Conservation (phyloP, 345 rosid genomes). For the Melastoma malabathricum region DNA sequence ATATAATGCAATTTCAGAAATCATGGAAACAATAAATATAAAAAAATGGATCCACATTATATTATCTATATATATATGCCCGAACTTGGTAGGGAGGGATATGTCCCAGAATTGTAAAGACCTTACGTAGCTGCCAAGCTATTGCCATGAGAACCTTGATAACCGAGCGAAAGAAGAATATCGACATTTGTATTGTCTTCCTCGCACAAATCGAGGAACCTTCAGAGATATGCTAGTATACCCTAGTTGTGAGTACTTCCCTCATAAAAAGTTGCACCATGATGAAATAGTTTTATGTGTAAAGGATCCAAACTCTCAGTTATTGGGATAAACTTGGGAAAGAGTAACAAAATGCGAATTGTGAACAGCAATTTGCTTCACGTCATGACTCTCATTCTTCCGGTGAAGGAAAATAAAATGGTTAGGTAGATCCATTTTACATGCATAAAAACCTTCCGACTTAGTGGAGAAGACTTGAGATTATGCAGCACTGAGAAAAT, state of each 20-base stretch:
- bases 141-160: constrained; percentile 45
- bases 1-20: neutral
- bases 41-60: constrained; percentile 23
- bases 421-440: neutral
- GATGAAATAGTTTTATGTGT: neutral
- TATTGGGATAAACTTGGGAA: constrained; percentile 76
- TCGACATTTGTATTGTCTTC: constrained; percentile 44
- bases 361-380: constrained; percentile 65
- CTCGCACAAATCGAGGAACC: constrained; percentile 95
- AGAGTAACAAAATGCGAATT: constrained; percentile 70
- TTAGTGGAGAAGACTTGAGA: too few species aligned
- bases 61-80: too few species aligned
- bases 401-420: neutral
- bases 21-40: neutral
- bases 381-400: constrained; percentile 67
- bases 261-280: constrained; percentile 6
- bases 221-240: constrained; percentile 15
- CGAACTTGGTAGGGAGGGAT: constrained; percentile 50
- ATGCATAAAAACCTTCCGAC: neutral
- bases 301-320: constrained; percentile 10
- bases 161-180: constrained; percentile 31
- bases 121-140: constrained; percentile 32
- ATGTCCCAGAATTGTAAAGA: constrained; percentile 54
- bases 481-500: too few species aligned
- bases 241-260: neutral